Evolutionary conservation across 2,329 filamentous ascomycete genomes (phyloP).

Genomic region (Paracoccidioides lutzii): DNA sequence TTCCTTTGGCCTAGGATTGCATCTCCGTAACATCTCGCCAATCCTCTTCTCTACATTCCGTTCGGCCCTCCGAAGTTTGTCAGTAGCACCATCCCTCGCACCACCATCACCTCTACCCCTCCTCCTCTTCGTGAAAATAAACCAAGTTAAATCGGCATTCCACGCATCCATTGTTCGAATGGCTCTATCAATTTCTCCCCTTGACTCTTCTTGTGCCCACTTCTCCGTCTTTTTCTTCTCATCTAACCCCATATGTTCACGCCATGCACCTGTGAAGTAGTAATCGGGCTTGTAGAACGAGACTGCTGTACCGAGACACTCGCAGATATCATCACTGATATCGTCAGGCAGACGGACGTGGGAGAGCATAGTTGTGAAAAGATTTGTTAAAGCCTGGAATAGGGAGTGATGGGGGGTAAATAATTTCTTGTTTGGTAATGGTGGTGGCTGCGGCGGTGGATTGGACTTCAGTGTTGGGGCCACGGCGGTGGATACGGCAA

Average conservation of each 20-base stretch:
- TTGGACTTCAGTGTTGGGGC: background rate
- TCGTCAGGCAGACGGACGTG: conserved; percentile 28
- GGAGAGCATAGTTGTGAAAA: conserved; percentile 29
- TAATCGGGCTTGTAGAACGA: conserved; percentile 24
- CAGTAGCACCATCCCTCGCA: background rate
- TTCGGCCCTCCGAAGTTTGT: background rate
- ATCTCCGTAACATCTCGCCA: background rate
- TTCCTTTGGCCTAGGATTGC: background rate
- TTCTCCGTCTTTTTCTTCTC: conserved; percentile 9
- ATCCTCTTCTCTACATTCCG: conserved; percentile 3
- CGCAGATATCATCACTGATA: conserved; percentile 30
- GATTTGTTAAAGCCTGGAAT: conserved; percentile 25
- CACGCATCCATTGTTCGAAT: conserved; percentile 30
- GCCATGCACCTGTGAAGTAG: conserved; percentile 17
- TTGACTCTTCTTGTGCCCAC: conserved; percentile 19
- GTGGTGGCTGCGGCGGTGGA: conserved; percentile 8
- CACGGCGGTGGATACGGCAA: background rate
- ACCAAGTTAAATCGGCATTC: conserved; percentile 32
- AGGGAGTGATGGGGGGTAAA: conserved; percentile 29
- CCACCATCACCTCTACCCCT: background rate
- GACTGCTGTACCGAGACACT: conserved; percentile 26
- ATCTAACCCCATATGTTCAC: background rate
- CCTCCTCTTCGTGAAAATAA: conserved; percentile 21
- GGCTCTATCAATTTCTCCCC: conserved; percentile 13
- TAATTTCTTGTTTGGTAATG: conserved; percentile 13